phyloP scores from a whole-genome alignment of 352 stramenopile species.

The Phytophthora niederhauseri region DNA sequence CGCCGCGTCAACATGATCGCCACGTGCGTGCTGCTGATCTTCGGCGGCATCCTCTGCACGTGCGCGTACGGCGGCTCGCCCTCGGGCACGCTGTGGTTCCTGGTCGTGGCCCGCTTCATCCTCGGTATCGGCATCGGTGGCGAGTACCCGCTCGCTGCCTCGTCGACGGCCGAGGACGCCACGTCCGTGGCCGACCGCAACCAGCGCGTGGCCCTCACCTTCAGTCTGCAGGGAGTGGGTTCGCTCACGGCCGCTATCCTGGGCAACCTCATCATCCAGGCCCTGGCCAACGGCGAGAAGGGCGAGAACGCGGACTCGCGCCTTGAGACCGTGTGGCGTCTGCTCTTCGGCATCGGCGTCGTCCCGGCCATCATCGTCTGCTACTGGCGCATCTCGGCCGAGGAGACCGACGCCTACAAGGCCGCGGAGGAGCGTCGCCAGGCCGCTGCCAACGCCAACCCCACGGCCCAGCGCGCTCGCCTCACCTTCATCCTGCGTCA shows the following conservation, averaged over 20 bases:
- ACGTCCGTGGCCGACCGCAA: slow-evolving; percentile 56
- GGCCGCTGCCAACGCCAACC: slow-evolving; percentile 12
- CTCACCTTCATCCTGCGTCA: slow-evolving; percentile 55
- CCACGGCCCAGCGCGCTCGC: slow-evolving; percentile 8
- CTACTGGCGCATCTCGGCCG: slow-evolving; percentile 64
- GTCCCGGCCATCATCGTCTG: slow-evolving; percentile 66
- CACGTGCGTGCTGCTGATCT: slow-evolving; percentile 69
- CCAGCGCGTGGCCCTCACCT: slow-evolving; percentile 59
- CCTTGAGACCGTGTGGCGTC: slow-evolving; percentile 71
- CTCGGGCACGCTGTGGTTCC: slow-evolving; percentile 60
- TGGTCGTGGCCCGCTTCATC: slow-evolving; percentile 61
- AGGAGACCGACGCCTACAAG: slow-evolving; percentile 60
- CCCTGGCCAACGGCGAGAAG: slow-evolving; percentile 43
- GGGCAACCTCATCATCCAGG: slow-evolving; percentile 65
- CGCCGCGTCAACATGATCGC: slow-evolving; percentile 71
- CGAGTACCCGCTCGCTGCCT: slow-evolving; percentile 55
- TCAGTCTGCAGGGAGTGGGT: slow-evolving; percentile 72
- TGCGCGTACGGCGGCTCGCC: slow-evolving; percentile 50
- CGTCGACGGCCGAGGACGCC: slow-evolving; percentile 64
- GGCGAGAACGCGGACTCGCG: slow-evolving; percentile 43
- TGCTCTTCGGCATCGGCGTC: slow-evolving; percentile 67
- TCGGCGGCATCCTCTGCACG: slow-evolving; percentile 69
- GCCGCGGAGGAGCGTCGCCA: slow-evolving; percentile 36
- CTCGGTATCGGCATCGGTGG: slow-evolving; percentile 70
- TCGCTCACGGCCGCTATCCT: slow-evolving; percentile 63